A percentile compares a stretch with the other conserved stretches of the same genome.
Conservation (phyloP, 306 rosid genomes). For the Trifolium fragiferum region DNA sequence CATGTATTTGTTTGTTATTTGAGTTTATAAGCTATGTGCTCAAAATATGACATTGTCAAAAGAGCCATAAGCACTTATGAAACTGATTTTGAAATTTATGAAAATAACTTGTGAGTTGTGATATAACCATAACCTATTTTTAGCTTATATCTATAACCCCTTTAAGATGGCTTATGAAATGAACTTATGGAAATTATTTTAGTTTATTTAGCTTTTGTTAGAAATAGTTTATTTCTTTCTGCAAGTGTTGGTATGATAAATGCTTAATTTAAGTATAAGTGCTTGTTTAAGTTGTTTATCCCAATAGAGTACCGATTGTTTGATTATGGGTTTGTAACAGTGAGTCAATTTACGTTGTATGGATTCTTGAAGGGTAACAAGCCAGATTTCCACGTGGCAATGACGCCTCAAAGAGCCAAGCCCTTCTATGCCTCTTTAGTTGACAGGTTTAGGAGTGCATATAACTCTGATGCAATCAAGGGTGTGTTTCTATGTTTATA, state of each 20-base stretch:
- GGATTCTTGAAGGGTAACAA: conserved; percentile 91
- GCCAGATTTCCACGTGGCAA: conserved; percentile 94
- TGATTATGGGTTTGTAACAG: conserved; percentile 53
- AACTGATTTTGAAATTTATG: no score
- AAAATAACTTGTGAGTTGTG: background rate
- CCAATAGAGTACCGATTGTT: background rate
- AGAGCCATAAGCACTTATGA: no score
- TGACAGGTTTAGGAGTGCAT: conserved; percentile 68
- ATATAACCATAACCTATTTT: background rate
- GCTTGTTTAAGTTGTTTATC: background rate
- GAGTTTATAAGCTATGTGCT: no score
- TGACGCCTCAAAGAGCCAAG: conserved; percentile 82
- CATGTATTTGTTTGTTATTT: no score
- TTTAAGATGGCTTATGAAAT: background rate
- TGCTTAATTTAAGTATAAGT: background rate
- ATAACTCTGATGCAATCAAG: conserved; percentile 65
- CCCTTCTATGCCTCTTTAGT: conserved; percentile 82
- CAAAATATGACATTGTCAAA: no score
- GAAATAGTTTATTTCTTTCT: no score
- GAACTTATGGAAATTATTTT: no score
- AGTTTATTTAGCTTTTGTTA: background rate
- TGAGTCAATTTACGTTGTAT: conserved; percentile 90
- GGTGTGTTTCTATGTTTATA: conserved; percentile 49
- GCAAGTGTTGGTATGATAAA: no score
- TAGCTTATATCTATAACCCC: background rate